Conservation (phyloP, 1,139 yeast genomes). For the Blastobotrys raffinosifermentans region DNA sequence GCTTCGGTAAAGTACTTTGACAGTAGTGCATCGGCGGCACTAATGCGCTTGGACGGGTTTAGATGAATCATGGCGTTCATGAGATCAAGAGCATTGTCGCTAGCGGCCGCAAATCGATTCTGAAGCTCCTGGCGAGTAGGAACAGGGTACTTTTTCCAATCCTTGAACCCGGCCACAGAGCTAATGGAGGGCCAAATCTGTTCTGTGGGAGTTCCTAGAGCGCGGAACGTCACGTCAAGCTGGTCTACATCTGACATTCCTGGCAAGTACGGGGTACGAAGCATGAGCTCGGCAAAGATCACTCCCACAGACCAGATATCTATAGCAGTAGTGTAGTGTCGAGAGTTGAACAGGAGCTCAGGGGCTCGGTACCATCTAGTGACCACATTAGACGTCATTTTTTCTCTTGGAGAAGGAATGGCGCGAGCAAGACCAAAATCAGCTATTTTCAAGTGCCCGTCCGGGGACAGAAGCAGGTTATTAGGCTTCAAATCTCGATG, state of each 20-base stretch:
- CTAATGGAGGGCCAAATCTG: slow-evolving; percentile 89
- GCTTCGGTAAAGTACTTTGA: slow-evolving; percentile 65
- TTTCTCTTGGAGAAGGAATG: slow-evolving; percentile 66
- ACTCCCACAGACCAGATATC: slow-evolving; percentile 95
- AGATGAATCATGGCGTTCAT: slow-evolving; percentile 67
- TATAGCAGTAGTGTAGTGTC: slow-evolving; percentile 80
- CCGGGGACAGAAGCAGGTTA: slow-evolving; percentile 78
- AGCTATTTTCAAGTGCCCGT: slow-evolving; percentile 83
- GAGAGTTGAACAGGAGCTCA: slow-evolving; percentile 81
- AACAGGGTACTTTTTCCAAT: slow-evolving; percentile 52
- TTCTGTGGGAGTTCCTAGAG: slow-evolving; percentile 94
- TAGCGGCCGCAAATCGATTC: slow-evolving; percentile 85
- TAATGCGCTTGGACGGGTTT: slow-evolving; percentile 72
- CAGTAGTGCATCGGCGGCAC: slow-evolving; percentile 57
- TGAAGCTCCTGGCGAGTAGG: slow-evolving; percentile 80
- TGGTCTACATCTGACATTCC: slow-evolving; percentile 90
- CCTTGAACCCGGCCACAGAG: slow-evolving; percentile 61
- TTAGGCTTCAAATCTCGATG: slow-evolving; percentile 58
- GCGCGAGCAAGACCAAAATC: slow-evolving; percentile 96
- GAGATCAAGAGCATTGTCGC: slow-evolving; percentile 75
- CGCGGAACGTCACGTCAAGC: slow-evolving; percentile 83
- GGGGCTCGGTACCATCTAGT: slow-evolving; percentile 98
- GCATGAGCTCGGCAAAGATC: slow-evolving; percentile 94
- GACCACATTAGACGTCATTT: slow-evolving; percentile 84
- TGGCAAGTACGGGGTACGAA: slow-evolving; percentile 89